Evolutionary conservation across 1,284 basidiomycete species (phyloP).

Genomic region (Waitea zeae): DNA sequence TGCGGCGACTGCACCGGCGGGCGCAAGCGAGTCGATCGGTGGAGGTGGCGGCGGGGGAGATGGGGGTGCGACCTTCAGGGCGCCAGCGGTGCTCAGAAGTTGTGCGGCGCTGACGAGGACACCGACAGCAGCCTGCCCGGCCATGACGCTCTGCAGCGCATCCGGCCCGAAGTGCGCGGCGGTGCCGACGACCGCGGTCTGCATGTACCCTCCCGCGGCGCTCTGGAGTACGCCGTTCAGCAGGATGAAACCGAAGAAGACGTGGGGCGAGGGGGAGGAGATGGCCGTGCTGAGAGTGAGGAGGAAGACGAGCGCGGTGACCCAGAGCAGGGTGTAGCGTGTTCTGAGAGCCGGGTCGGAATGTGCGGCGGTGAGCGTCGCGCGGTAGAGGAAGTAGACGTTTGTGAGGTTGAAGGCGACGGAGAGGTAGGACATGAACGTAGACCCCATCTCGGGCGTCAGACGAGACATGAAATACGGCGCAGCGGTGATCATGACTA

Average conservation of each 20-base stretch:
- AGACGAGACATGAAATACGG: slow-evolving; percentile 58
- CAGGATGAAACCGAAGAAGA: slow-evolving; percentile 49
- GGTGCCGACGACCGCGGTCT: slow-evolving; percentile 49
- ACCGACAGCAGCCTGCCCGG: slow-evolving; percentile 63
- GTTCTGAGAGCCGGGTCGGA: slow-evolving; percentile 32
- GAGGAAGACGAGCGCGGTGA: slow-evolving; percentile 32
- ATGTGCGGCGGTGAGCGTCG: slow-evolving; percentile 20
- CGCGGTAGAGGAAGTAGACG: slow-evolving; percentile 52
- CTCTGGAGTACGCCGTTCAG: slow-evolving; percentile 38
- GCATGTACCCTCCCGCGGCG: slow-evolving; percentile 44
- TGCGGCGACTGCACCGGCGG: slow-evolving; percentile 15
- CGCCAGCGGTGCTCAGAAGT: slow-evolving; percentile 41
- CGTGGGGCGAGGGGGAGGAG: slow-evolving; percentile 24
- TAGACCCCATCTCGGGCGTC: slow-evolving; percentile 26
- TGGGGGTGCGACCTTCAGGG: slow-evolving; percentile 23
- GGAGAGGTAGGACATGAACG: slow-evolving; percentile 58
- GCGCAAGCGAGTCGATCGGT: not conserved
- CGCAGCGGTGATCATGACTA: slow-evolving; percentile 61
- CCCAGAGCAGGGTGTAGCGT: slow-evolving; percentile 21
- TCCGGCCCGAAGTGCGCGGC: slow-evolving; percentile 56
- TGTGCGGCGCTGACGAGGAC: slow-evolving; percentile 59
- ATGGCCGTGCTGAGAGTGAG: slow-evolving; percentile 44
- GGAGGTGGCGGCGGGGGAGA: slow-evolving; percentile 10
- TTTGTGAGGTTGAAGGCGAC: slow-evolving; percentile 44
- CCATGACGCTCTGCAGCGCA: slow-evolving; percentile 52